Conservation (phyloP, 176 grass and related monocot genomes). For the Dendrocalamus sinicus region DNA sequence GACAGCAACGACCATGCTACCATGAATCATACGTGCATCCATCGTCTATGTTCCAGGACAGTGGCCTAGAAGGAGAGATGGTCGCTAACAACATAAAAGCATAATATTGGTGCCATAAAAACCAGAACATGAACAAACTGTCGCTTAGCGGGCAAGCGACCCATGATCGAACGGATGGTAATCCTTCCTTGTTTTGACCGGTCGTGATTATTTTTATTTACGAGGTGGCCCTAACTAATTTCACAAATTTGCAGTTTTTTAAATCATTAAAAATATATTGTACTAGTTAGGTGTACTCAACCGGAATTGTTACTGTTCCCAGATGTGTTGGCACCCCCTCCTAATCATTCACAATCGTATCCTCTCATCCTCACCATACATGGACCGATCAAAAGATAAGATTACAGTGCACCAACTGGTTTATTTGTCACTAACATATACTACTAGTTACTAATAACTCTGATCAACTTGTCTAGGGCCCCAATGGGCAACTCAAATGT, state of each 20-base stretch:
- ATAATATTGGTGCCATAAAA: background rate
- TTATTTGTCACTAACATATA: background rate
- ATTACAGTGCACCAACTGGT: background rate
- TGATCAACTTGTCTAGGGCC: background rate
- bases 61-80: background rate
- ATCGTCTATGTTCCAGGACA: background rate
- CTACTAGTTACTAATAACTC: background rate
- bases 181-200: background rate
- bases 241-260: background rate
- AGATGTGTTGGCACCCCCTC: background rate
- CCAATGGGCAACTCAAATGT: background rate
- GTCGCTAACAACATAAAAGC: background rate
- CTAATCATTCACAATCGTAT: background rate
- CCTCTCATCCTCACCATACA: background rate
- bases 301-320: background rate
- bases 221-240: background rate
- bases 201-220: background rate
- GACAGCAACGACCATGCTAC: background rate
- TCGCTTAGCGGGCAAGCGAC: background rate
- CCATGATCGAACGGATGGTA: background rate
- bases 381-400: background rate
- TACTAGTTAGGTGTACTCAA: background rate
- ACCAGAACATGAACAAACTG: no score
- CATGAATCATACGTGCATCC: background rate
- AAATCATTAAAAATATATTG: no score